Conservation (phyloP, 2,329 filamentous ascomycete species). For the Thielaviopsis populi region DNA sequence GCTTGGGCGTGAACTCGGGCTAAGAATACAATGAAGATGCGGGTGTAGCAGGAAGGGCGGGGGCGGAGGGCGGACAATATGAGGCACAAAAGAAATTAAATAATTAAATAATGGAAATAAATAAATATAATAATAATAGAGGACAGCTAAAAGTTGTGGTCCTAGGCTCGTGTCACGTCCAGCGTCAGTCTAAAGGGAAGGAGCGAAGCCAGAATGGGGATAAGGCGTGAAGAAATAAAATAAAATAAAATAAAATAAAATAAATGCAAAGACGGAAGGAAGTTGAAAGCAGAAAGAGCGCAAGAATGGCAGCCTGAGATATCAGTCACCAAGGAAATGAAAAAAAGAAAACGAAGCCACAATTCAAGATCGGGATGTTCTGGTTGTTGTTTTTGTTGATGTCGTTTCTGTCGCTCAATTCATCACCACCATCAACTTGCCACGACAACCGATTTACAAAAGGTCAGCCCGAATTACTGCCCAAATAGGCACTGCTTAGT, state of each 20-base stretch:
- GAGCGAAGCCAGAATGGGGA: not conserved
- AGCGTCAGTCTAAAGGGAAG: not conserved
- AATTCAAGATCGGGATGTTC: not conserved
- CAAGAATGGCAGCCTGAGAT: not conserved
- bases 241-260: not conserved
- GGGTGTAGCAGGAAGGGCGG: not conserved
- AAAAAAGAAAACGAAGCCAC: not conserved
- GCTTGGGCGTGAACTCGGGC: not conserved
- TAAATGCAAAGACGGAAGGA: not conserved
- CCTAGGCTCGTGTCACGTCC: not conserved
- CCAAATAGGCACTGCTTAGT: not conserved
- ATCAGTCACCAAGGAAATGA: not conserved
- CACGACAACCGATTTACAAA: not conserved
- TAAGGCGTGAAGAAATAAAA: not conserved
- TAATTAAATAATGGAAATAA: not conserved
- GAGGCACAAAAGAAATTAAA: not conserved
- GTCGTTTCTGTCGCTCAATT: not conserved
- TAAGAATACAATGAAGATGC: not conserved
- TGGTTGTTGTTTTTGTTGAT: not conserved
- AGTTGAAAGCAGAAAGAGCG: not conserved
- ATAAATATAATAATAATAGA: not conserved
- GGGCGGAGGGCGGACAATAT: not conserved
- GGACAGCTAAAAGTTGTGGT: not conserved
- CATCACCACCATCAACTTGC: not conserved
- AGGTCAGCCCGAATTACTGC: not conserved